Conservation (phyloP, 768 basidiomycete genomes). For the Xerocomellus chrysenteron region DNA sequence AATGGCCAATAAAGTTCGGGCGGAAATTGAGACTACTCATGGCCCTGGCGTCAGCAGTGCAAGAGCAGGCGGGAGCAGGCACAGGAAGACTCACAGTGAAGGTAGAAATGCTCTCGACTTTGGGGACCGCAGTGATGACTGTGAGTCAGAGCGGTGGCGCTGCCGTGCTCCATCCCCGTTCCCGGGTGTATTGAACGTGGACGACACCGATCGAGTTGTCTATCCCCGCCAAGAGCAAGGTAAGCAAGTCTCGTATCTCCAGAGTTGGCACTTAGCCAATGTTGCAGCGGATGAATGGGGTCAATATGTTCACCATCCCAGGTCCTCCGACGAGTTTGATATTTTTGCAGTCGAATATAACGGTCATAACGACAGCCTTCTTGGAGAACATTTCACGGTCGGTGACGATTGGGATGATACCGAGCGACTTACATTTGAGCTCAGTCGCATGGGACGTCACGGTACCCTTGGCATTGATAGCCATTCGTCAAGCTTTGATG, state of each 20-base stretch:
- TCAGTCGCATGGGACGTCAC: constrained; percentile 6
- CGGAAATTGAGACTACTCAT: constrained; percentile 12
- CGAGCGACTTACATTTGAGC: constrained; percentile 20
- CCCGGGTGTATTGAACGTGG: constrained; percentile 5
- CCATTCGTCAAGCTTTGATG: background rate
- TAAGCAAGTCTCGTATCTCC: constrained; percentile 1
- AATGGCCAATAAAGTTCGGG: constrained; percentile 17
- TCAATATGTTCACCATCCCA: constrained; percentile 8
- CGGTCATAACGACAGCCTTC: constrained; percentile 24
- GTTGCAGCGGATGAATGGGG: constrained; percentile 32
- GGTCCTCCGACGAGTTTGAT: constrained; percentile 13
- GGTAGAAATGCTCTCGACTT: constrained; percentile 42
- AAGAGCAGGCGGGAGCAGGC: constrained; percentile 35
- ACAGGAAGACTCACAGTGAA: constrained; percentile 48
- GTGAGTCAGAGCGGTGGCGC: constrained; percentile 21
- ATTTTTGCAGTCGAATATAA: constrained; percentile 25
- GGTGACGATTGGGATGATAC: constrained; percentile 26
- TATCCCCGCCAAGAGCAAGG: constrained; percentile 30
- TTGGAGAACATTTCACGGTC: constrained; percentile 23
- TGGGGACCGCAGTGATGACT: constrained; percentile 17
- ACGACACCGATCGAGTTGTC: constrained; percentile 26
- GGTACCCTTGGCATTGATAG: background rate
- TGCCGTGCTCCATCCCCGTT: constrained; percentile 31
- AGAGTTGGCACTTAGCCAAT: constrained; percentile 7
- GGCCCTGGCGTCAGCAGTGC: background rate